Conservation (phyloP, 345 rosid species). For the Brassica nigra region DNA sequence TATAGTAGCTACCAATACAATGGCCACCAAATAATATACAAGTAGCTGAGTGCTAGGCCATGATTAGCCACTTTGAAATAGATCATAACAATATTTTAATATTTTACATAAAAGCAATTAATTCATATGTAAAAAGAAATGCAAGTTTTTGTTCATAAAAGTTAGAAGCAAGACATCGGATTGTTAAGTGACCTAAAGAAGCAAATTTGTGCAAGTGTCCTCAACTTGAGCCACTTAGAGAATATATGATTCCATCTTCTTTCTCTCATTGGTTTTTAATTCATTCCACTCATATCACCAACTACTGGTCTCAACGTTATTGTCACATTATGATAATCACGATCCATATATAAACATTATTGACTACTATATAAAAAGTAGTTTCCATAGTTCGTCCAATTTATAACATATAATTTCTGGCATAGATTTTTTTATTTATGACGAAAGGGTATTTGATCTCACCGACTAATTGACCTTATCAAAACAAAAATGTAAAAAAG, state of each 20-base stretch:
- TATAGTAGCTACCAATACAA: conserved; percentile 29
- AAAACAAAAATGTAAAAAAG: background rate
- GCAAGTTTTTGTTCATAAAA: conserved; percentile 8
- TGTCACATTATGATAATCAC: background rate
- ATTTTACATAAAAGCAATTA: background rate
- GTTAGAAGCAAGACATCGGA: conserved; percentile 20
- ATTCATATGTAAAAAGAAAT: background rate
- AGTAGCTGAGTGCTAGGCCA: conserved; percentile 35
- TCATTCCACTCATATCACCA: conserved; percentile 19
- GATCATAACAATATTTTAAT: background rate
- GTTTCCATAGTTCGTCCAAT: background rate
- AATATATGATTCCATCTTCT: conserved; percentile 9
- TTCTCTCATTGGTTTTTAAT: conserved; percentile 20
- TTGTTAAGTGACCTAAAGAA: conserved; percentile 16
- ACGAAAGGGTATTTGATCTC: background rate
- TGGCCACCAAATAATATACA: conserved; percentile 23
- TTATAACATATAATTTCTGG: background rate
- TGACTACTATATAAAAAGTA: background rate
- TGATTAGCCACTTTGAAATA: conserved; percentile 41
- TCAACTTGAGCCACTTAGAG: conserved; percentile 32
- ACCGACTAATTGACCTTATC: background rate
- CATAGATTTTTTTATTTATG: background rate
- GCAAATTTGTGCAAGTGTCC: conserved; percentile 16
- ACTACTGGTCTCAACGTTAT: conserved; percentile 13
- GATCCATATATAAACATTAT: background rate